A percentile compares a stretch with the other conserved stretches of the same genome.
Conservation (phyloP, 2,329 filamentous ascomycete species). For the Dactylellina haptotyla region DNA sequence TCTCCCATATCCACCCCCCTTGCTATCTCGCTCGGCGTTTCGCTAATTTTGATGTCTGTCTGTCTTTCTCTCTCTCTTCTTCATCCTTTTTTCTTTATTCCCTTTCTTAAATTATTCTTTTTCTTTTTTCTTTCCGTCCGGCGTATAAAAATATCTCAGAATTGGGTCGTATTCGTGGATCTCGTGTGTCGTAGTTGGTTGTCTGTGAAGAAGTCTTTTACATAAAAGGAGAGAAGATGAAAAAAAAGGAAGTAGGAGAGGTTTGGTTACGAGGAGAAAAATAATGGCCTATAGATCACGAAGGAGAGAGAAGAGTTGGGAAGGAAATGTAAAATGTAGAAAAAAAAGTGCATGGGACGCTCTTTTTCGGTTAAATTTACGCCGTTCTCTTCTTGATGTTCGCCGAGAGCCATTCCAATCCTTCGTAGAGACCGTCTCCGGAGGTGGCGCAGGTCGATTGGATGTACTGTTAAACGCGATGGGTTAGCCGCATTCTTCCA, state of each 20-base stretch:
- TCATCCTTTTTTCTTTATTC: background rate
- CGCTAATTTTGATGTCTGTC: no score
- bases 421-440: conserved; percentile 99
- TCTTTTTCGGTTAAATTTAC: conserved; percentile 37
- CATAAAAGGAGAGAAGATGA: background rate
- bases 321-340: background rate
- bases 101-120: background rate
- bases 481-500: conserved; percentile 55
- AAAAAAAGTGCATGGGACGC: background rate
- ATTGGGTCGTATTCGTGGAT: background rate
- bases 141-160: background rate
- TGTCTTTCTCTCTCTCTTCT: background rate
- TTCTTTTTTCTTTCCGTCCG: background rate
- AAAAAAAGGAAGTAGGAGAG: background rate
- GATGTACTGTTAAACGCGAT: conserved; percentile 76
- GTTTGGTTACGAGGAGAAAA: background rate
- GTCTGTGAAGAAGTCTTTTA: background rate
- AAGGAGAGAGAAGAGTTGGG: conserved; percentile 3
- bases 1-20: background rate
- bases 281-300: background rate
- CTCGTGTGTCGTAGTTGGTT: background rate
- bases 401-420: conserved; percentile 91
- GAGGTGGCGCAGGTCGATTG: conserved; percentile 99
- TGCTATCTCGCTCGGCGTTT: background rate
- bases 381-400: conserved; percentile 75